phyloP scores from a whole-genome alignment of 495 filamentous ascomycete genomes.

The Tuber brumale region DNA sequence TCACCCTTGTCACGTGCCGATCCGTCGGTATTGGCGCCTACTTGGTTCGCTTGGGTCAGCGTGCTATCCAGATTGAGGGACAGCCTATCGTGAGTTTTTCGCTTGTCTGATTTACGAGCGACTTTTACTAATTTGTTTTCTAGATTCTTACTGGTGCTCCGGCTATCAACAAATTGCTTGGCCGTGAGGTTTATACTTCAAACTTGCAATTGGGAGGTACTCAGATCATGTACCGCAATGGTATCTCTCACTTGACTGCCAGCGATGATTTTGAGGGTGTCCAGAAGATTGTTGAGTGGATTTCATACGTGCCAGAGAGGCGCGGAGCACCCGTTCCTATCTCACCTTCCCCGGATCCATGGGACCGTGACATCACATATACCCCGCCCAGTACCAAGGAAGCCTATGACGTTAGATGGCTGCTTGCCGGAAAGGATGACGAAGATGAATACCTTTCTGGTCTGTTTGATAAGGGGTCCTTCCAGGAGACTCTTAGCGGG shows the following conservation, averaged over 20 bases:
- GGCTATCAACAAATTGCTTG: slow-evolving; percentile 96
- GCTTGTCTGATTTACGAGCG: background rate
- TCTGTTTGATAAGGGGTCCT: slow-evolving; percentile 93
- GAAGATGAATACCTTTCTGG: slow-evolving; percentile 81
- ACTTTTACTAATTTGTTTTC: slow-evolving; percentile 15
- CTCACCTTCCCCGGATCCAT: slow-evolving; percentile 71
- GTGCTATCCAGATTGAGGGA: slow-evolving; percentile 97
- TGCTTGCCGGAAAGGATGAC: slow-evolving; percentile 85
- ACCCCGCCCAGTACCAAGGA: slow-evolving; percentile 71
- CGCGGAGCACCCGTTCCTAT: slow-evolving; percentile 84
- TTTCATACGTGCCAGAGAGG: slow-evolving; percentile 92
- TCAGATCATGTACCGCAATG: slow-evolving; percentile 99
- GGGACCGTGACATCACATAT: slow-evolving; percentile 88
- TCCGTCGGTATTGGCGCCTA: slow-evolving; percentile 98
- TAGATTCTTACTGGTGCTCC: slow-evolving; percentile 89
- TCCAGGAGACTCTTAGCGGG: slow-evolving; percentile 91
- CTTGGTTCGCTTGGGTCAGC: slow-evolving; percentile 92
- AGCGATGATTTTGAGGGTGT: slow-evolving; percentile 97
- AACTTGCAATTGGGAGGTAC: slow-evolving; percentile 98
- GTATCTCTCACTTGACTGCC: slow-evolving; percentile 97
- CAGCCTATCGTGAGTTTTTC: slow-evolving; percentile 64
- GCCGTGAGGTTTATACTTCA: slow-evolving; percentile 96
- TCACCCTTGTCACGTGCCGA: slow-evolving; percentile 94
- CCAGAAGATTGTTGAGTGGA: slow-evolving; percentile 95
- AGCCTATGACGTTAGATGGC: slow-evolving; percentile 86